Evolutionary conservation across 805 yeast genomes (phyloP), one percentile per base, ranked within the genome.

Genomic region (Barnettozyma pratensis): DNA sequence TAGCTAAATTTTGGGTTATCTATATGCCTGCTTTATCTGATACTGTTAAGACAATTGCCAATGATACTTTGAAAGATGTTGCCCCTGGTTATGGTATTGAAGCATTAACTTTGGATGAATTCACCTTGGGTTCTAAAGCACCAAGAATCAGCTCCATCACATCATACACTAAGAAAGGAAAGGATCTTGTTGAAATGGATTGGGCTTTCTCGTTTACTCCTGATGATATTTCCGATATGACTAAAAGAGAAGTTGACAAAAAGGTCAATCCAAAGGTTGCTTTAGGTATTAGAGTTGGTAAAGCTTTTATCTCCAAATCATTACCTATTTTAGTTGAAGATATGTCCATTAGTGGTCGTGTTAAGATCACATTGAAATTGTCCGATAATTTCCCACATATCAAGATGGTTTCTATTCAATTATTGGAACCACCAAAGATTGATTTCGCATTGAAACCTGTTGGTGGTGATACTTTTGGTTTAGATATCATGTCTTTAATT

Each of bases 61-160:
- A 85, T 58, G 82, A 79, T 27, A 72, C 76, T 14, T 67, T 87
- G 61, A 79, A 80, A 42, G 90, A 80, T 59, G 79, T 81, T 52
- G 88, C 85, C 5, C 92, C 95, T 11, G 95, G 95, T 29, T 82
- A 80, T 59, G 94, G 94, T 63, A 85, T 87, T 59, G 91, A 85
- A 49, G 83, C 81, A 6, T 63, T 87, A 44, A 72, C 85, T 6
- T 69, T 87, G 56, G 90, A 86, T 52, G 86, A 86, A 63, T 87
- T 87, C 62, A 87, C 91, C 3, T 65, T 87, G 51, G 96, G 96
- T 52, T 72, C 90, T 1, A 87, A 87, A 59, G 83, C 95, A 14
- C 96, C 96, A 44, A 73, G 83, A 43, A 78, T 87, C 49, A 80
- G 81, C 54, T 76, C 84, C 44, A 80, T 87, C 62, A 82, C 81